These are phyloP conservation scores for Phytopythium chamaehyphon DNA, from an alignment of 352 stramenopile genomes.

Conservation along the genomic window DNA sequence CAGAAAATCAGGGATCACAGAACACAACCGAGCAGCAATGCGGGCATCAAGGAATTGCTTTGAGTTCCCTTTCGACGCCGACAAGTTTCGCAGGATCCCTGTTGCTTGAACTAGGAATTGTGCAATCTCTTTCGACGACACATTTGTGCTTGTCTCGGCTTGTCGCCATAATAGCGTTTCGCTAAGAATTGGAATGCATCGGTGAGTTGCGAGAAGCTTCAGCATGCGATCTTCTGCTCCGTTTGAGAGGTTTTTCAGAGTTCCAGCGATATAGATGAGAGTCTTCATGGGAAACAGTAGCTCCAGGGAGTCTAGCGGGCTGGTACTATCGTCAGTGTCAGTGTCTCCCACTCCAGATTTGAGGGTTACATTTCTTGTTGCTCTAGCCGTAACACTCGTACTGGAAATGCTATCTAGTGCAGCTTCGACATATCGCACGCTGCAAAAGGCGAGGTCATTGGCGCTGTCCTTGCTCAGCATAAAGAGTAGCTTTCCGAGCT, in stretches of 20 bases:
- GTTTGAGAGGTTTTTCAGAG: constrained; percentile 72
- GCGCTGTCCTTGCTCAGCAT: constrained; percentile 64
- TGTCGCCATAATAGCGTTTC: constrained; percentile 44
- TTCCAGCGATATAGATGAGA: constrained; percentile 68
- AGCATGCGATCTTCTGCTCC: constrained; percentile 47
- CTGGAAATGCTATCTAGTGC: constrained; percentile 36
- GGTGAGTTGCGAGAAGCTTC: constrained; percentile 56
- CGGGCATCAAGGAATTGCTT: constrained; percentile 70
- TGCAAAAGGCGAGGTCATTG: constrained; percentile 65
- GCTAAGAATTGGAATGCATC: constrained; percentile 51
- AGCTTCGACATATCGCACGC: constrained; percentile 59
- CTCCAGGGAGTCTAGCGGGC: background rate
- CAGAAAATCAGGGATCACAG: constrained; percentile 35
- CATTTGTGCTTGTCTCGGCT: constrained; percentile 2
- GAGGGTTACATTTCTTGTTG: background rate
- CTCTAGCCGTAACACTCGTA: constrained; percentile 9
- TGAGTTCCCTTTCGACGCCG: constrained; percentile 44
- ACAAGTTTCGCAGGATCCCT: constrained; percentile 62
- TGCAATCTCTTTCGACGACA: constrained; percentile 49
- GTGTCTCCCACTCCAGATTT: background rate
- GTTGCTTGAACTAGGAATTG: constrained; percentile 73
- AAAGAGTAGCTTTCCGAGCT: constrained; percentile 60
- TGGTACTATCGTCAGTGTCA: constrained; percentile 5
- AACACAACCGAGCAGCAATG: constrained; percentile 44
- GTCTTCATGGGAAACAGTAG: constrained; percentile 20